These are phyloP conservation scores for Trypanosoma congolense DNA, from an alignment of 208 protist species.

Conservation along the genomic window DNA sequence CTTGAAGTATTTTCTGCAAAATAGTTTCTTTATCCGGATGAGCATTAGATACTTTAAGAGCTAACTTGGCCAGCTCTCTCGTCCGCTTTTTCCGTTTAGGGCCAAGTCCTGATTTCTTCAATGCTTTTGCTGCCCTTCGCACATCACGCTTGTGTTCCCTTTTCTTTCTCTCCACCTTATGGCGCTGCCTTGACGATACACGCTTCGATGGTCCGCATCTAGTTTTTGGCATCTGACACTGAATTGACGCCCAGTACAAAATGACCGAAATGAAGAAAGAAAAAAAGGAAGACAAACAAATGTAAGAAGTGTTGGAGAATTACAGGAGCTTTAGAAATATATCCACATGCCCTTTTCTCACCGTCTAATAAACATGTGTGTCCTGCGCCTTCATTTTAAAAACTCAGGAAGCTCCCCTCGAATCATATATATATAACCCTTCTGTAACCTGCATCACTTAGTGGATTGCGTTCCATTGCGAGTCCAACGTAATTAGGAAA, in stretches of 20 bases:
- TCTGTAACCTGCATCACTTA: too few species aligned
- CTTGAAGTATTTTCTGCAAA: conserved; percentile 58
- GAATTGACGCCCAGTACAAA: conserved; percentile 1
- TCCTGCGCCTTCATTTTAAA: too few species aligned
- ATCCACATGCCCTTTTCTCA: too few species aligned
- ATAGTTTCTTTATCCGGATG: conserved; percentile 87
- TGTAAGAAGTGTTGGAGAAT: conserved; percentile 7
- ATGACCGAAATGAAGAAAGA: conserved; percentile 14
- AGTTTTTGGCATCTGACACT: conserved; percentile 62
- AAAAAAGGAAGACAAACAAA: conserved; percentile 14
- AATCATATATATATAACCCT: too few species aligned
- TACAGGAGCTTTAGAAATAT: too few species aligned
- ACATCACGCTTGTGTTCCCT: conserved; percentile 85
- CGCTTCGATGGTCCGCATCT: conserved; percentile 74
- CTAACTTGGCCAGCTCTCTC: conserved; percentile 69
- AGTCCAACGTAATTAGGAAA: too few species aligned
- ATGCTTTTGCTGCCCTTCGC: conserved; percentile 76
- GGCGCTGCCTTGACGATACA: conserved; percentile 75
- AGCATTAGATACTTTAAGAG: conserved; percentile 77
- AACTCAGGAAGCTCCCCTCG: too few species aligned
- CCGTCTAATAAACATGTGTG: too few species aligned
- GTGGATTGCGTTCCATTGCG: too few species aligned
- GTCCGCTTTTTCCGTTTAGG: conserved; percentile 73
- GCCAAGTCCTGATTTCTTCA: conserved; percentile 68
- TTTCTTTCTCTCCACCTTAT: conserved; percentile 88